phyloP scores from a whole-genome alignment of 2,329 filamentous ascomycete species.

The Fonsecaea pedrosoi region DNA sequence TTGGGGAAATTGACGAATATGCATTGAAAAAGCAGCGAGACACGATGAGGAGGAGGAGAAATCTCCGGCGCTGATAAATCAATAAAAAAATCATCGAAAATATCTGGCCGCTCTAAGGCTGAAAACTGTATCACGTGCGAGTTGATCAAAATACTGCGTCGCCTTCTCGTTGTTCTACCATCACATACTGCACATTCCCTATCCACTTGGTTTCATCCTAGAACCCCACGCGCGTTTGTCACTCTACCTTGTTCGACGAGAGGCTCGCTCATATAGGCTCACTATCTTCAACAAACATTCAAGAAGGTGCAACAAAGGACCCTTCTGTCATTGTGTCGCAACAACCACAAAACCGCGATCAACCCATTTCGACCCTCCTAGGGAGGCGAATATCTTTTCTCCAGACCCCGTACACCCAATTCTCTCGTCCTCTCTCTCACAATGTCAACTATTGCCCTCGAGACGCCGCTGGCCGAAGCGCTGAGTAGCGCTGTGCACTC shows the following conservation, averaged over 20 bases:
- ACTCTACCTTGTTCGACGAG: neutral
- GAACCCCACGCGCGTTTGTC: neutral
- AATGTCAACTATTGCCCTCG: constrained; percentile 57
- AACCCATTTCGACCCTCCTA: constrained; percentile 8
- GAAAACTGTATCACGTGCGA: neutral
- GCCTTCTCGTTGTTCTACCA: constrained; percentile 18
- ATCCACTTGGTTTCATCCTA: constrained; percentile 5
- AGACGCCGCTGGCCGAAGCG: constrained; percentile 83
- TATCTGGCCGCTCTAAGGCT: neutral
- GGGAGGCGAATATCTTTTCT: constrained; percentile 20
- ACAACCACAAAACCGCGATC: constrained; percentile 27
- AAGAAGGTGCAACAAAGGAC: constrained; percentile 1
- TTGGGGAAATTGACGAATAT: neutral
- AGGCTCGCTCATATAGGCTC: neutral
- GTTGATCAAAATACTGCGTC: constrained; percentile 14
- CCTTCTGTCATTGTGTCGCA: constrained; percentile 23
- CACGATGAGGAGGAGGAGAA: neutral
- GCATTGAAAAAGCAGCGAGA: neutral
- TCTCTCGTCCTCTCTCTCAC: neutral
- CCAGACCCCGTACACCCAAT: neutral
- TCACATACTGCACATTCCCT: constrained; percentile 1
- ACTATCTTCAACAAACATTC: neutral
- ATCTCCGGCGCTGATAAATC: neutral
- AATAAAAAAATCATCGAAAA: neutral
- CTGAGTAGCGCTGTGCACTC: constrained; percentile 83